These are phyloP conservation scores for Cercospora sp. DNA, from an alignment of 2,329 filamentous ascomycete species.

Conservation along the genomic window DNA sequence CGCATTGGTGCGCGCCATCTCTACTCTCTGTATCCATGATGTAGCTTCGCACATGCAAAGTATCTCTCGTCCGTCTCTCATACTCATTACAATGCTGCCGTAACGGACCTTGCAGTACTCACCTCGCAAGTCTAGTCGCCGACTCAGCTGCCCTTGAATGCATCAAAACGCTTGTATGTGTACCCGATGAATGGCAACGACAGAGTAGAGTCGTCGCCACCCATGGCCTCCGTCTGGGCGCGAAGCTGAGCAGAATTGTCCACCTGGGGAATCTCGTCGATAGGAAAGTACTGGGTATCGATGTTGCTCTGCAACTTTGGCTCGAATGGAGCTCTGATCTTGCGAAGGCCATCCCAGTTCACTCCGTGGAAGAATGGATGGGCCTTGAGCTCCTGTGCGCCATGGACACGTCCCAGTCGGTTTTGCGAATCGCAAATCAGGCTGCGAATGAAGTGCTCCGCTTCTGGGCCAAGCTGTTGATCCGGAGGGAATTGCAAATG, in stretches of 20 bases:
- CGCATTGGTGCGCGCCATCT: neutral
- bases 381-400: constrained; percentile 86
- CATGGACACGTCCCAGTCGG: constrained; percentile 77
- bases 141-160: constrained; percentile 49
- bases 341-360: constrained; percentile 87
- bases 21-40: neutral
- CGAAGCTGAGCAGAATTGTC: constrained; percentile 86
- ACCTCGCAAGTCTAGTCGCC: neutral
- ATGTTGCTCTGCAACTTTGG: constrained; percentile 89
- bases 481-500: constrained; percentile 96
- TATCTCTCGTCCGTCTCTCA: neutral
- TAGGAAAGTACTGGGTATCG: constrained; percentile 98
- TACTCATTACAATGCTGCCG: constrained; percentile 6
- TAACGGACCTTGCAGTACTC: neutral
- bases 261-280: constrained; percentile 95
- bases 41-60: constrained; percentile 8
- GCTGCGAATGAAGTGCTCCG: constrained; percentile 88
- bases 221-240: constrained; percentile 72
- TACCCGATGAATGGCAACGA: constrained; percentile 95
- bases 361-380: constrained; percentile 97
- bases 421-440: constrained; percentile 93
- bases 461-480: constrained; percentile 81
- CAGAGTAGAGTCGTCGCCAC: constrained; percentile 86
- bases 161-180: constrained; percentile 95
- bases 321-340: constrained; percentile 93